These are phyloP conservation scores for Thalassia testudinum DNA, from an alignment of 116 monocot genomes.

Conservation along the genomic window DNA sequence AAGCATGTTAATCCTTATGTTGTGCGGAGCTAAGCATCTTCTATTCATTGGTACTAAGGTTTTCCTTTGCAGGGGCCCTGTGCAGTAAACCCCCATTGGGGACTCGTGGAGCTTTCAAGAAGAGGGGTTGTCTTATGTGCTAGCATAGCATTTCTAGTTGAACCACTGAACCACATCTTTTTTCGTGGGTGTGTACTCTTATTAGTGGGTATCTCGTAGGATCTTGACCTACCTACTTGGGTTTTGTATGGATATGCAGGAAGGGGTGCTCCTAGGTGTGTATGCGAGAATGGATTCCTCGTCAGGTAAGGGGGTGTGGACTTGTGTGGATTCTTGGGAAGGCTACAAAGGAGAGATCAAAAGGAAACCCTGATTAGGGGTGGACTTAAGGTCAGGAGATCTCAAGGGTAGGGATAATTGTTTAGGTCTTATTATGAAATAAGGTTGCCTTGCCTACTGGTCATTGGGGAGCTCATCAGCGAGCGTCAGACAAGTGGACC, in stretches of 20 bases:
- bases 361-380: no score
- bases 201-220: conserved; percentile 12
- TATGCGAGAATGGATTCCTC: no score
- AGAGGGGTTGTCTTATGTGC: conserved; percentile 9
- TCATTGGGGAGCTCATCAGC: no score
- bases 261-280: conserved; percentile 14
- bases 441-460: no score
- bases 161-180: conserved; percentile 10
- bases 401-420: no score
- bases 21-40: conserved; percentile 5
- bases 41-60: conserved; percentile 4
- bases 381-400: no score
- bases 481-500: no score
- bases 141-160: conserved; percentile 10
- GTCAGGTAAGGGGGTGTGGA: no score
- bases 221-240: conserved; percentile 13
- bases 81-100: conserved; percentile 9
- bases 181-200: conserved; percentile 8
- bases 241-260: conserved; percentile 15
- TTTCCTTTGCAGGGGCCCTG: conserved; percentile 10
- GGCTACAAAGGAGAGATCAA: no score
- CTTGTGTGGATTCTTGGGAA: no score
- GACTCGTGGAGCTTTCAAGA: conserved; percentile 7
- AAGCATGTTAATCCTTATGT: conserved; percentile 3
- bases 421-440: no score